Percentiles rank a stretch among this genome's conserved stretches.
phyloP scores from a whole-genome alignment of 108 stramenopile genomes.

The Cyclotella choctawhatcheeana region DNA sequence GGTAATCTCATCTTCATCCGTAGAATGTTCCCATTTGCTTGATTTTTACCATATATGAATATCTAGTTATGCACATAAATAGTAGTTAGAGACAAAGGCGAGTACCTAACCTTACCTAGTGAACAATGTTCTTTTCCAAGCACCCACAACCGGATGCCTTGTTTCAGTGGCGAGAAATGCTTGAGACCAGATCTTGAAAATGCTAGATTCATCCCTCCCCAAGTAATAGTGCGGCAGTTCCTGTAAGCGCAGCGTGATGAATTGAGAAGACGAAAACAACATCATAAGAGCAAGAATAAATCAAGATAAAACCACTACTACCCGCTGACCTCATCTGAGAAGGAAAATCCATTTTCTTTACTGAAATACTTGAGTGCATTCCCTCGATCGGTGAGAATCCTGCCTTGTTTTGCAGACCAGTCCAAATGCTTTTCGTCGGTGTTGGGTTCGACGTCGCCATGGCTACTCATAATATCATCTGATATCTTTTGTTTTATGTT shows the following conservation, averaged over 20 bases:
- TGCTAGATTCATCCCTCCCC: constrained; percentile 52
- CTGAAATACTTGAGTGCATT: constrained; percentile 59
- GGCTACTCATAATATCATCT: no score
- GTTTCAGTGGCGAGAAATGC: neutral
- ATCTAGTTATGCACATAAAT: no score
- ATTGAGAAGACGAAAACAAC: neutral
- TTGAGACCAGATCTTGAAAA: constrained; percentile 45
- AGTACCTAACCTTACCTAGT: no score
- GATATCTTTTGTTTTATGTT: no score
- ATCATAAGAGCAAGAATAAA: neutral
- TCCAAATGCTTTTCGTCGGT: constrained; percentile 47
- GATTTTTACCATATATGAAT: no score
- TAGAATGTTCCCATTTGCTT: constrained; percentile 88
- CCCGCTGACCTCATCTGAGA: constrained; percentile 22
- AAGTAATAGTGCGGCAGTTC: constrained; percentile 89
- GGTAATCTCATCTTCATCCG: constrained; percentile 69
- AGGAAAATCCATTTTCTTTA: constrained; percentile 74
- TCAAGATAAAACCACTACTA: neutral
- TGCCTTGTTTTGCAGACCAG: constrained; percentile 82
- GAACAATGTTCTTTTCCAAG: constrained; percentile 83
- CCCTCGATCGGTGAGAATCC: constrained; percentile 77
- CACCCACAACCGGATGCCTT: constrained; percentile 64
- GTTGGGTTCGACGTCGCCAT: no score
- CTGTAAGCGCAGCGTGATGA: neutral
- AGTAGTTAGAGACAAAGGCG: no score